These are phyloP conservation scores for Naganishia liquefaciens DNA, from an alignment of 1,284 basidiomycete genomes.

Conservation along the genomic window DNA sequence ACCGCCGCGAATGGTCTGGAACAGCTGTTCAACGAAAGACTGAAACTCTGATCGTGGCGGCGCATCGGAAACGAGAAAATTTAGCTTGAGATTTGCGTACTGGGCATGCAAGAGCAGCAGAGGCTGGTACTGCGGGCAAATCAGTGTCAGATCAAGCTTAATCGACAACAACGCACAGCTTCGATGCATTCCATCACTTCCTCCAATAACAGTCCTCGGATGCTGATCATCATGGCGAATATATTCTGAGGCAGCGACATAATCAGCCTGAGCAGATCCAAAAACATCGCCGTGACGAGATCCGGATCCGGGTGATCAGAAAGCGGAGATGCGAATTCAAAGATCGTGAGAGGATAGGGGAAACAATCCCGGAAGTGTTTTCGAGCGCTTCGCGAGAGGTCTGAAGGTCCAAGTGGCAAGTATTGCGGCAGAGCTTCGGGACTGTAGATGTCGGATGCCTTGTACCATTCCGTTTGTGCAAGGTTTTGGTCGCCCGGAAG, in stretches of 20 bases:
- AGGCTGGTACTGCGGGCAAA: constrained; percentile 1
- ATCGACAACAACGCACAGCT: not conserved
- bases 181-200: constrained; percentile 1
- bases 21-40: not conserved
- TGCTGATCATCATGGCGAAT: not conserved
- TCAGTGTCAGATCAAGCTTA: not conserved
- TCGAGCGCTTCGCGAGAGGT: not conserved
- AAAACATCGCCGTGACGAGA: not conserved
- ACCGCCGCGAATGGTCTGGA: not conserved
- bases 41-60: not conserved
- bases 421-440: not conserved
- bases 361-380: not conserved
- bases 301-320: not conserved
- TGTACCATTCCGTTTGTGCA: too few species aligned
- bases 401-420: not conserved
- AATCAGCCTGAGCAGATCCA: not conserved
- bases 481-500: not conserved
- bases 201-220: not conserved
- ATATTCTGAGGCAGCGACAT: not conserved
- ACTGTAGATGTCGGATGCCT: not conserved
- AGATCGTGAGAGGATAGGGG: not conserved
- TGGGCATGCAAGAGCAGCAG: not conserved
- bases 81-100: not conserved
- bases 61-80: not conserved
- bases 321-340: not conserved